These are phyloP conservation scores for Sarcodon aspratus DNA, from an alignment of 768 basidiomycete genomes.

Conservation along the genomic window DNA sequence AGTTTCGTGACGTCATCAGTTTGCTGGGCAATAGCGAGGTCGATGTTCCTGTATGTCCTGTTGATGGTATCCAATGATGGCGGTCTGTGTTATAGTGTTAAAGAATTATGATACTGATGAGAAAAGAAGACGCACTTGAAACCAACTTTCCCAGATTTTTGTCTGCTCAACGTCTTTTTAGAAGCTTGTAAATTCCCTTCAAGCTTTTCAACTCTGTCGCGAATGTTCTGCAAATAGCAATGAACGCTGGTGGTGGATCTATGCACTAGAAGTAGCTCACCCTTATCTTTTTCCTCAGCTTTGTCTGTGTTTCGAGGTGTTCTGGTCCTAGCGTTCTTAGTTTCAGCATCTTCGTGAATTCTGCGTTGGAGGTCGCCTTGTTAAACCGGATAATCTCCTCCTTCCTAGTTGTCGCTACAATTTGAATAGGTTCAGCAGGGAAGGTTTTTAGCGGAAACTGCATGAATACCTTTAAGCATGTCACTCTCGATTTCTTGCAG, in stretches of 20 bases:
- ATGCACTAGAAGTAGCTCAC: constrained; percentile 27
- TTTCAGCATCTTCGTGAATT: constrained; percentile 44
- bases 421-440: background rate
- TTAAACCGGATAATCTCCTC: constrained; percentile 79
- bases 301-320: constrained; percentile 71
- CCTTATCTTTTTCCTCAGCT: constrained; percentile 59
- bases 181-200: constrained; percentile 61
- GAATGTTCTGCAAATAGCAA: constrained; percentile 37
- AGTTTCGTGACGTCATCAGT: constrained; percentile 40
- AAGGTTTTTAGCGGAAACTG: background rate
- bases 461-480: constrained; percentile 50
- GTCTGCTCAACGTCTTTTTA: constrained; percentile 56
- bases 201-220: constrained; percentile 66
- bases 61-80: constrained; percentile 81
- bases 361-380: constrained; percentile 66
- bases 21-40: constrained; percentile 56
- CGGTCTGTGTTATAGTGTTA: constrained; percentile 33
- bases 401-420: constrained; percentile 61
- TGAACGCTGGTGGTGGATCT: constrained; percentile 1
- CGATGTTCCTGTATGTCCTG: constrained; percentile 79
- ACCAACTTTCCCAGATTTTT: constrained; percentile 47
- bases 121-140: constrained; percentile 39
- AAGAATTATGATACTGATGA: background rate
- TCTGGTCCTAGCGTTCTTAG: constrained; percentile 53
- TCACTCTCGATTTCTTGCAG: constrained; percentile 51